phyloP scores from a whole-genome alignment of 768 basidiomycete genomes.

The Lactifluus rugatus region DNA sequence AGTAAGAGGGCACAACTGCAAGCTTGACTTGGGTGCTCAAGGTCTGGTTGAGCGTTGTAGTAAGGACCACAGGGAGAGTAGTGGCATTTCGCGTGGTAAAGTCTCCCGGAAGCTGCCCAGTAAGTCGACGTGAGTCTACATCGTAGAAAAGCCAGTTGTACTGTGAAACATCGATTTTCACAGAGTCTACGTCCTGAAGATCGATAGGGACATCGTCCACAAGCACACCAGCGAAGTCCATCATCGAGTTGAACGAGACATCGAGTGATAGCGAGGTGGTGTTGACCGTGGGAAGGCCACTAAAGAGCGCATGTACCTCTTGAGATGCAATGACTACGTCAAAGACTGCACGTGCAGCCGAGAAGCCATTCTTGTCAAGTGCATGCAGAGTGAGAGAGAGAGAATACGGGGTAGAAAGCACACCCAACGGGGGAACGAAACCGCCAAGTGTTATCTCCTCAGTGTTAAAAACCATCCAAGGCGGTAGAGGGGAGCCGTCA shows the following conservation, averaged over 20 bases:
- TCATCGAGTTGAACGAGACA: conserved; percentile 41
- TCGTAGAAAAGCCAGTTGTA: conserved; percentile 59
- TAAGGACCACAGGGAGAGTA: conserved; percentile 51
- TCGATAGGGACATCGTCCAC: conserved; percentile 54
- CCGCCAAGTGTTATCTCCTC: conserved; percentile 68
- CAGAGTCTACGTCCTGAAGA: conserved; percentile 42
- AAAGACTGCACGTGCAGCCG: conserved; percentile 50
- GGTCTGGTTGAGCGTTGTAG: conserved; percentile 57
- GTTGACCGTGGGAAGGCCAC: conserved; percentile 56
- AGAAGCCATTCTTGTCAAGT: conserved; percentile 66
- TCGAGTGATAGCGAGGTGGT: conserved; percentile 52
- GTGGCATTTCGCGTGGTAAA: conserved; percentile 27
- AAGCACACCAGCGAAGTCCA: conserved; percentile 53
- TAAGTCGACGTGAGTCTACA: conserved; percentile 41
- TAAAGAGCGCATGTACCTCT: conserved; percentile 44
- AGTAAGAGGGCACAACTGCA: conserved; percentile 63
- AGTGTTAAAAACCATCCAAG: conserved; percentile 67
- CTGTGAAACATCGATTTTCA: conserved; percentile 51
- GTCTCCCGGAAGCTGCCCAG: conserved; percentile 50
- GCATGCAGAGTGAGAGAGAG: conserved; percentile 53
- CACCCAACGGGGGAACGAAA: conserved; percentile 46
- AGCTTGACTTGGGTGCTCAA: conserved; percentile 55
- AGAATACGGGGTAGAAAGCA: conserved; percentile 31
- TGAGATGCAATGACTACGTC: conserved; percentile 57
- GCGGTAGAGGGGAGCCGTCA: conserved; percentile 62